A percentile compares a stretch with the other conserved stretches of the same genome.
These are phyloP conservation scores for Schrenkiella parvula DNA, from an alignment of 345 rosid species.

Conservation along the genomic window DNA sequence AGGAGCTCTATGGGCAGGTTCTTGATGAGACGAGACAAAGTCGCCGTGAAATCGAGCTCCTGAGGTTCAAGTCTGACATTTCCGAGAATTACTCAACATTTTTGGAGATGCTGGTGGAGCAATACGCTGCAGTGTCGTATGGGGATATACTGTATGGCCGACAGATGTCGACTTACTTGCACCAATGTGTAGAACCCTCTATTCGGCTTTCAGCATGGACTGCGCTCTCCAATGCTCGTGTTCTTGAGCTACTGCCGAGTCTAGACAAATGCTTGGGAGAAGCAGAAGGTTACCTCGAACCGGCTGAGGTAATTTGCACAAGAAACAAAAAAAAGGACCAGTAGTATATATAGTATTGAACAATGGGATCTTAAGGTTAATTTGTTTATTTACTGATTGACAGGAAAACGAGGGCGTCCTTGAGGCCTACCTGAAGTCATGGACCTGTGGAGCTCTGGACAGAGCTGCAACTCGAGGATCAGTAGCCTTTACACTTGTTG, in stretches of 20 bases:
- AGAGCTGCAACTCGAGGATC: constrained; percentile 60
- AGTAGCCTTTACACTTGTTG: constrained; percentile 48
- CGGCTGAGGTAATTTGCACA: constrained; percentile 54
- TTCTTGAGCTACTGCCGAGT: constrained; percentile 81
- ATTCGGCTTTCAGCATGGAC: constrained; percentile 77
- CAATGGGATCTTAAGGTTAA: not conserved
- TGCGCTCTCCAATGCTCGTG: constrained; percentile 53
- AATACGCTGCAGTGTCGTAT: constrained; percentile 75
- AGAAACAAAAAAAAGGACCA: no score
- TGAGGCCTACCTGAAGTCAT: constrained; percentile 72
- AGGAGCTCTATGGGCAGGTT: constrained; percentile 61
- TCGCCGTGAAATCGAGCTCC: constrained; percentile 31
- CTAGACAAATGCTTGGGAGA: constrained; percentile 58
- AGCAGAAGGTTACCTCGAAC: constrained; percentile 77
- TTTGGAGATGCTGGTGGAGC: constrained; percentile 73
- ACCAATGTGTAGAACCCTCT: constrained; percentile 57
- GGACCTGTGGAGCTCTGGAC: constrained; percentile 78
- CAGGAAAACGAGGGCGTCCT: constrained; percentile 71
- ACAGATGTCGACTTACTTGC: constrained; percentile 72
- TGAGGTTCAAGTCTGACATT: constrained; percentile 68
- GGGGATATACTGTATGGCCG: constrained; percentile 70
- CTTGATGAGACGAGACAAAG: constrained; percentile 47
- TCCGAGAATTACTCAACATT: constrained; percentile 69
- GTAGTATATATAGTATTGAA: not conserved
- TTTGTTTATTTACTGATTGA: not conserved